These are phyloP conservation scores for Forsythia suspensa DNA, from an alignment of 257 asterid species.

Conservation along the genomic window DNA sequence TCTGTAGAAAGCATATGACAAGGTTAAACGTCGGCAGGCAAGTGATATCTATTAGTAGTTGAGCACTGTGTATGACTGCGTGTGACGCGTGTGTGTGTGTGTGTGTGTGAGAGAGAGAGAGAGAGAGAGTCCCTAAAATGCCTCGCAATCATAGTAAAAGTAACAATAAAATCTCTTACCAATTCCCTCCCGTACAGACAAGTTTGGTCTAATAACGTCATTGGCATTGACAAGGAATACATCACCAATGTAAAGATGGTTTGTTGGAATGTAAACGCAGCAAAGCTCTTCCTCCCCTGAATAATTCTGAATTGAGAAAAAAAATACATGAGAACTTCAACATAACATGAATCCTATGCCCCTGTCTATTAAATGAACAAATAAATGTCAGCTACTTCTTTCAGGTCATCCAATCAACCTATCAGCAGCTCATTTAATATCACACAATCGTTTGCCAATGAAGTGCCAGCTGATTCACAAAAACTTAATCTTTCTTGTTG, in stretches of 20 bases:
- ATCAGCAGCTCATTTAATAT: neutral
- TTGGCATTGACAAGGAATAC: constrained; percentile 45
- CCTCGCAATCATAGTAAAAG: neutral
- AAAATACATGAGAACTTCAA: neutral
- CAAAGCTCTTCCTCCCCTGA: constrained; percentile 52
- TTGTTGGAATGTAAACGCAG: constrained; percentile 57
- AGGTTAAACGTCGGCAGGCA: constrained; percentile 9
- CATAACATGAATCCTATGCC: neutral
- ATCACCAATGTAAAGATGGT: constrained; percentile 59
- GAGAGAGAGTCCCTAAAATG: neutral
- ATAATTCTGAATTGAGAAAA: constrained; percentile 30
- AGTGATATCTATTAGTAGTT: neutral
- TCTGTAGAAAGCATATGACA: constrained; percentile 28
- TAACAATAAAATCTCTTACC: constrained; percentile 29
- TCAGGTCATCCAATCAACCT: neutral
- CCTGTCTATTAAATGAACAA: neutral
- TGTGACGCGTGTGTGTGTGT: neutral
- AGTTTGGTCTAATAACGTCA: constrained; percentile 54
- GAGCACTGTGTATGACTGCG: neutral
- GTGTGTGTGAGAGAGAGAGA: no score
- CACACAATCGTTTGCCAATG: neutral
- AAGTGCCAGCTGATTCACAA: neutral
- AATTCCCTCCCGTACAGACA: constrained; percentile 61
- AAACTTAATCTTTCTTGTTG: neutral
- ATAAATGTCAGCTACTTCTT: neutral